Base-by-base conservation (phyloP, 768 basidiomycete species). In the Phylloporus sp. region DNA sequence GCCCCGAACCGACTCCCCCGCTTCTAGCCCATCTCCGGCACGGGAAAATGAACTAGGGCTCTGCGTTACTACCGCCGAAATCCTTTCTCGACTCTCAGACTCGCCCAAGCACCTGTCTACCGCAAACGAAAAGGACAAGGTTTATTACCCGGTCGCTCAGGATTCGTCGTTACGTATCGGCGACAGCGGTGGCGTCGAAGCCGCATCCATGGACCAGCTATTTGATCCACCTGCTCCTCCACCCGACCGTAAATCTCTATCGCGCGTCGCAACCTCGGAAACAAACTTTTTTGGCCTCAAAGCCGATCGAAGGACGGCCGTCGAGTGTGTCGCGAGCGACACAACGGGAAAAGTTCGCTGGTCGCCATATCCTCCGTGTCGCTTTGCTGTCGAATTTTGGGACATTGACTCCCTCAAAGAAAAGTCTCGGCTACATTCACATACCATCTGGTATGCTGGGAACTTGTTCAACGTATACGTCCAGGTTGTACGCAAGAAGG, bases 381-480 rank as follows among this genome's bases (percentile, higher is more conserved):
- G 92, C 18, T 90, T 95, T 60, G 79, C 80, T 9, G 88, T 91
- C 42, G 92, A 95, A 65, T 95, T 95, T 61, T 94, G 88, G 85
- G 85, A 86, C 57, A 76, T 91, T 17, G 84, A 87, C 50, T 68
- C 73, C 27, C 73, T 96, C 31, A 84, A 82, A 48, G 92, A 95
- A 69, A 95, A 93, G 68, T 80, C 81, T 41, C 75, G 90, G 14
- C 65, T 89, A 41, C 82, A 94, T 63, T 90, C 87, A 8, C 80
- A 82, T 44, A 96, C 92, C 3, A 75, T 94, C 43, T 93, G 89
- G 80, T 89, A 92, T 61, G 91, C 86, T 3, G 93, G 93, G 9
- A 90, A 80, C 56, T 70, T 89, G 58, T 93, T 83, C 73, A 91
- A 91, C 53, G 81, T 91, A 2, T 95, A 94, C 58, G 83, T 93